A percentile compares a stretch with the other conserved stretches of the same genome.
These are phyloP conservation scores for Colletotrichum sp. DNA, from an alignment of 2,329 filamentous ascomycete genomes.

Conservation along the genomic window DNA sequence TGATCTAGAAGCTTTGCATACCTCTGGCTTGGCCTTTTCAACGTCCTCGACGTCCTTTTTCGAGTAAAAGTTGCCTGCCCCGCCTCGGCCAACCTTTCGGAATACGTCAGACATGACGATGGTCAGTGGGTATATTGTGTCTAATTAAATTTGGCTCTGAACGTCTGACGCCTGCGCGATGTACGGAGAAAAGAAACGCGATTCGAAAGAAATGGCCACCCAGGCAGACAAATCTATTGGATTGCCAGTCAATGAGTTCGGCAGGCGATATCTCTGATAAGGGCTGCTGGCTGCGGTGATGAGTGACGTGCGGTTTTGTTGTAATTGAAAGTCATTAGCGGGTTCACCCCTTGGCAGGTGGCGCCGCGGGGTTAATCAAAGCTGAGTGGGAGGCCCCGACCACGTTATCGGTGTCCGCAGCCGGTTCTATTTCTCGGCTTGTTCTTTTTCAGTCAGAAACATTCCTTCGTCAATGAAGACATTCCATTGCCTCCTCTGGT, in stretches of 20 bases:
- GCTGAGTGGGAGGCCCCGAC: background rate
- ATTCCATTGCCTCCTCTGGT: background rate
- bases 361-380: constrained; percentile 17
- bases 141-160: background rate
- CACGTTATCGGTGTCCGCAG: constrained; percentile 3
- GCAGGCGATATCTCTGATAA: background rate
- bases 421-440: background rate
- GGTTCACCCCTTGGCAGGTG: background rate
- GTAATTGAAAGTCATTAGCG: constrained; percentile 4
- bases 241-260: background rate
- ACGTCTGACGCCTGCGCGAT: background rate
- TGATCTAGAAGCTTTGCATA: background rate
- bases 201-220: background rate
- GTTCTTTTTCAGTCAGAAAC: background rate
- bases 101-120: constrained; percentile 44
- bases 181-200: background rate
- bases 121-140: background rate
- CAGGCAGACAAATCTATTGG: background rate
- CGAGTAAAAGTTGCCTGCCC: constrained; percentile 67
- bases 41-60: constrained; percentile 56
- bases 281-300: background rate
- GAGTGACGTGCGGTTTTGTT: constrained; percentile 11
- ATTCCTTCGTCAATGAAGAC: constrained; percentile 5
- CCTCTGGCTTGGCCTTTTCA: constrained; percentile 31
- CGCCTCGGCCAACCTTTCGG: constrained; percentile 63